Evolutionary conservation across 345 rosid species (phyloP), one percentile per base, ranked within the genome.

Genomic region (Eutrema heterophyllum): DNA sequence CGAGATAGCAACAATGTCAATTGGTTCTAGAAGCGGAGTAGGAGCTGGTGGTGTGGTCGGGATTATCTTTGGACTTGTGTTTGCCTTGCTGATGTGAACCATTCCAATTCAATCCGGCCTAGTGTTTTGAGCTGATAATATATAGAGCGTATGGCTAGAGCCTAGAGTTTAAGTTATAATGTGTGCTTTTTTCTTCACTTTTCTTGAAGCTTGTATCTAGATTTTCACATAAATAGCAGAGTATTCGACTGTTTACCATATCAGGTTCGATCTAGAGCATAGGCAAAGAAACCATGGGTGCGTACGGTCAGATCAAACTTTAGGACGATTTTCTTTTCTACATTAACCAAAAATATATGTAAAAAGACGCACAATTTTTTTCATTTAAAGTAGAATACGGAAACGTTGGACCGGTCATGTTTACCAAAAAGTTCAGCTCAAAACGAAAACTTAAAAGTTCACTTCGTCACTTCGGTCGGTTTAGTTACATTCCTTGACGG

Each of bases 21-120:
- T 7, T 50, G 77, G 85, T 10, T 69, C 75, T 6, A 60, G 41
- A 60, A 62, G 61, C 5, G 44, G 65, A 27, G 12, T 83, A 5
- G 85, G 86, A 45, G 86, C 77, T 36, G 77, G 81, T 57, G 79
- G 83, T 33, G 55, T 80, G 53, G 83, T 73, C 0, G 85, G 76
- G 75, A 77, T 86, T 74, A 76, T 84, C 73, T 45, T 86, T 33
- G 89, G 87, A 45, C 69, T 84, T 26, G 85, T 75, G 35, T 78
- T 83, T 70, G 78, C n/a, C 67, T 70, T 40, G 78, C 68, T 58
- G 83, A 83, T 50, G 33, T 67, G 52, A 83, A 71, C 32, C 81
- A 76, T 33, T 77, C 78, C 36, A 30, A 4, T 4, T 55, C 43
- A 18, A 33, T 68, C 49, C 39, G 44, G 35, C 55, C 55, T n/a